phyloP scores from a whole-genome alignment of 345 rosid species.

The Salix suchowensis region DNA sequence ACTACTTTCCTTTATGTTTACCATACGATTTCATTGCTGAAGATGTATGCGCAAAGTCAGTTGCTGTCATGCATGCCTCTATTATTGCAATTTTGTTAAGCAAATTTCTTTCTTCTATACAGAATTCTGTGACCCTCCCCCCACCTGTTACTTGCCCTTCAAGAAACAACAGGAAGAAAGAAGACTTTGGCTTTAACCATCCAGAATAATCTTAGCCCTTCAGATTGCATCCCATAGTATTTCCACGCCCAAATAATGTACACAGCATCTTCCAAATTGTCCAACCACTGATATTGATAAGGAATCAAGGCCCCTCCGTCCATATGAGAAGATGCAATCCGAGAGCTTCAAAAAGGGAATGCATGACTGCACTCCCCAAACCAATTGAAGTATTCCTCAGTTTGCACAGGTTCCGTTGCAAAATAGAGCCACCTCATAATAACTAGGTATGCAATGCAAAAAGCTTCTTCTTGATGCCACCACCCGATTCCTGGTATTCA shows the following conservation, averaged over 20 bases:
- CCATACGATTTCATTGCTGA: neutral
- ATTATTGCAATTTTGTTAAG: conserved; percentile 2
- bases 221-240: neutral
- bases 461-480: conserved; percentile 5
- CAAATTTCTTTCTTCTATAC: conserved; percentile 18
- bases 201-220: neutral
- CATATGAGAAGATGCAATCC: neutral
- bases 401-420: neutral
- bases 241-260: conserved; percentile 2
- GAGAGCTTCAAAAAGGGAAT: neutral
- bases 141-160: conserved; percentile 1
- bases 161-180: neutral
- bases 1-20: neutral
- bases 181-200: conserved; percentile 3
- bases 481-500: conserved; percentile 15
- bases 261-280: neutral
- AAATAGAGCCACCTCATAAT: neutral
- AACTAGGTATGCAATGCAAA: neutral
- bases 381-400: neutral
- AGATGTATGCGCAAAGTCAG: conserved; percentile 24
- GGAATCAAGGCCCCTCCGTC: neutral
- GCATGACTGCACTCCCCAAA: neutral
- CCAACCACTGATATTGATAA: neutral
- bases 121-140: conserved; percentile 8
- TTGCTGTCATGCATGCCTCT: conserved; percentile 18